phyloP scores from a whole-genome alignment of 169 alveolate species.

The Fabrea salina region DNA sequence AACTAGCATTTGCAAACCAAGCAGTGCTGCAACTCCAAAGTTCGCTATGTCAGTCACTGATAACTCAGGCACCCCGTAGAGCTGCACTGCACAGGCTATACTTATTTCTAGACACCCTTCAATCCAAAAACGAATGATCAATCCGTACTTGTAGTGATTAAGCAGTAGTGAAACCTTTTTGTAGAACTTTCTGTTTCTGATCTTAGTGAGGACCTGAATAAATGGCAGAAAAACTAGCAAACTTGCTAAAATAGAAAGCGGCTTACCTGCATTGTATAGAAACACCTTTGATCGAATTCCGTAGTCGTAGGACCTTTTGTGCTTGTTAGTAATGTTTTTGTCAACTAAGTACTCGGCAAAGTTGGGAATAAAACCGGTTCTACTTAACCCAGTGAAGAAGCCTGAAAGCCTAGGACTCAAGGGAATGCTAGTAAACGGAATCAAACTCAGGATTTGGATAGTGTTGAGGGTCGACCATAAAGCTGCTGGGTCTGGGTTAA shows the following conservation, averaged over 20 bases:
- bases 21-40: too few species aligned
- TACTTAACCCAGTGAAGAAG: neutral
- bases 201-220: neutral
- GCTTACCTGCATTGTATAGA: neutral
- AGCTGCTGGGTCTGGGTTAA: constrained; percentile 27
- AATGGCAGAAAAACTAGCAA: neutral
- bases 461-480: constrained; percentile 10
- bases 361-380: constrained; percentile 8
- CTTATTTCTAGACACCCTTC: neutral
- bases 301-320: neutral
- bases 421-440: neutral
- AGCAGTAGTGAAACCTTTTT: neutral
- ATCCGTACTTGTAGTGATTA: neutral
- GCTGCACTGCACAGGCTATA: too few species aligned
- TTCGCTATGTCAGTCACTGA: too few species aligned
- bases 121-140: constrained; percentile 11
- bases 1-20: too few species aligned
- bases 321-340: neutral
- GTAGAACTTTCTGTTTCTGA: too few species aligned
- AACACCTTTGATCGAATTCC: neutral
- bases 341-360: neutral
- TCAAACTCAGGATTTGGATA: constrained; percentile 21
- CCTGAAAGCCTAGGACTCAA: neutral
- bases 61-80: too few species aligned
- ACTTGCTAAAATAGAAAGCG: neutral